These are phyloP conservation scores for Colletotrichum somersetense DNA, from an alignment of 2,329 filamentous ascomycete genomes.

Conservation along the genomic window DNA sequence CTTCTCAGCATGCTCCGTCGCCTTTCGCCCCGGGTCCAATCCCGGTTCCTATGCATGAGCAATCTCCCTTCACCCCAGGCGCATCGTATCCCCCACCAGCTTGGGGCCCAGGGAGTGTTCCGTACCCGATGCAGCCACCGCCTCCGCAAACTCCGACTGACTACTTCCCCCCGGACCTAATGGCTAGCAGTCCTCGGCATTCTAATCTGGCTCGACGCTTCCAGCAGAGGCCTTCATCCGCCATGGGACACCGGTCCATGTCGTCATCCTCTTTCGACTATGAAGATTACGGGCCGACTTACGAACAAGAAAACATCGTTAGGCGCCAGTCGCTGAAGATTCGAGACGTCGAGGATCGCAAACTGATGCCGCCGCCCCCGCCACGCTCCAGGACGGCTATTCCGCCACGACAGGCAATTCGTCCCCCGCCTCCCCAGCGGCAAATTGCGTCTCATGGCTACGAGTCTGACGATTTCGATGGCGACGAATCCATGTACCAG, in stretches of 20 bases:
- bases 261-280: constrained; percentile 50
- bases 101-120: constrained; percentile 28
- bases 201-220: constrained; percentile 36
- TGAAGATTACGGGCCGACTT: constrained; percentile 49
- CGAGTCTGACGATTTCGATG: constrained; percentile 55
- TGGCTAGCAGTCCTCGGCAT: constrained; percentile 47
- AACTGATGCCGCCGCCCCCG: constrained; percentile 63
- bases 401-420: constrained; percentile 47
- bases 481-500: constrained; percentile 53
- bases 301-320: constrained; percentile 55
- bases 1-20: constrained; percentile 14
- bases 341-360: constrained; percentile 59
- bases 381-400: constrained; percentile 45
- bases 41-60: constrained; percentile 18
- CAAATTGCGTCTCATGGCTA: constrained; percentile 47
- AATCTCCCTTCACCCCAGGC: constrained; percentile 32
- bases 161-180: constrained; percentile 42
- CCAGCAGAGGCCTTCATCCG: constrained; percentile 51
- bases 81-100: constrained; percentile 23
- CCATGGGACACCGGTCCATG: constrained; percentile 55
- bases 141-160: constrained; percentile 20
- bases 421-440: constrained; percentile 46
- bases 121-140: constrained; percentile 31
- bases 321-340: constrained; percentile 59
- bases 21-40: constrained; percentile 28